Conservation (phyloP, 2,329 filamentous ascomycete genomes). For the Cladosporium cucumerinum region DNA sequence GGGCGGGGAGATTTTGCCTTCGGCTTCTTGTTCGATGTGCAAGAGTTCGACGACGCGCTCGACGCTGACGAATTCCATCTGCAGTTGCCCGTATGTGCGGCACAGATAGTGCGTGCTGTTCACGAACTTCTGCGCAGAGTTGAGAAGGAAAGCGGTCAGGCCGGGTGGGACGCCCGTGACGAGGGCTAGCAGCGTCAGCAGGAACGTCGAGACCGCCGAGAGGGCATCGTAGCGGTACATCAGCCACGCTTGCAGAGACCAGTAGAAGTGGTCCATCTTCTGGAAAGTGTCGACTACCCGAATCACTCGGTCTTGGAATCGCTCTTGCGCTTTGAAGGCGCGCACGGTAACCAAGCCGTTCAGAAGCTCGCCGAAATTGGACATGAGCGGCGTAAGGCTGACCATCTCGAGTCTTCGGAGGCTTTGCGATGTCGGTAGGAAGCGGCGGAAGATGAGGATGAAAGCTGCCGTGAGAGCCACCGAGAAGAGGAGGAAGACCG, state of each 20-base stretch:
- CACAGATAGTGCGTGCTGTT: constrained; percentile 70
- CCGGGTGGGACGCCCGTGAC: constrained; percentile 73
- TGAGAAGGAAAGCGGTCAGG: constrained; percentile 77
- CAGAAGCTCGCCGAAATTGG: constrained; percentile 84
- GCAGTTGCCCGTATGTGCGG: constrained; percentile 74
- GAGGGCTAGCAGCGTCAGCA: constrained; percentile 70
- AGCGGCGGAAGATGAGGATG: constrained; percentile 69
- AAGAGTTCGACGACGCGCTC: constrained; percentile 81
- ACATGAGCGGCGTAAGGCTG: constrained; percentile 81
- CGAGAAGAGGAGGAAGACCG: constrained; percentile 71
- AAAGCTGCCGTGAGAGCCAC: constrained; percentile 65
- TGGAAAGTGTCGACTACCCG: constrained; percentile 83
- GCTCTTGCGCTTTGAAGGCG: constrained; percentile 72
- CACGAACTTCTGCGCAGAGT: constrained; percentile 68
- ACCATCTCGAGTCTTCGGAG: constrained; percentile 84
- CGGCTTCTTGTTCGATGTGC: constrained; percentile 70
- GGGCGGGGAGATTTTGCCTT: constrained; percentile 65
- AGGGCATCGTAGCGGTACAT: constrained; percentile 72
- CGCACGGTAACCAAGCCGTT: constrained; percentile 84
- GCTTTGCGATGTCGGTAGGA: constrained; percentile 79
- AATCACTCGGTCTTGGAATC: constrained; percentile 78
- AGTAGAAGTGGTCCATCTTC: constrained; percentile 95
- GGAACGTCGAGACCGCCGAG: constrained; percentile 69
- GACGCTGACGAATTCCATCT: constrained; percentile 89
- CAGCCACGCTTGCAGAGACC: constrained; percentile 80